These are phyloP conservation scores for Xylariaceae sp. DNA, from an alignment of 2,329 filamentous ascomycete genomes.

Conservation along the genomic window DNA sequence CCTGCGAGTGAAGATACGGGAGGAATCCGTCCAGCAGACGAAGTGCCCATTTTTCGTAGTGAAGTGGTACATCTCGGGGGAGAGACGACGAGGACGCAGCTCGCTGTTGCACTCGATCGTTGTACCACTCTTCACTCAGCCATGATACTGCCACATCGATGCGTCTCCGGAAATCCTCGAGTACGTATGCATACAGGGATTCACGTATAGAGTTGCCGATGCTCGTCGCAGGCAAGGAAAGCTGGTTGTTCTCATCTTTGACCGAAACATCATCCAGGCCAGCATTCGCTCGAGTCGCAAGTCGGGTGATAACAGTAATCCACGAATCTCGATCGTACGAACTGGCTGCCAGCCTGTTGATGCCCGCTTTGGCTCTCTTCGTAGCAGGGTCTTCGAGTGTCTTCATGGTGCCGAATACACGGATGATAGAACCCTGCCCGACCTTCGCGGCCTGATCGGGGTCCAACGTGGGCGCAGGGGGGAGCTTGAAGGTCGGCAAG, in stretches of 20 bases:
- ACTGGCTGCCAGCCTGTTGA: slow-evolving; percentile 77
- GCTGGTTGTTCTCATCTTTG: slow-evolving; percentile 48
- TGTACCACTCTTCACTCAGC: slow-evolving; percentile 98
- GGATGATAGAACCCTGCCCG: slow-evolving; percentile 64
- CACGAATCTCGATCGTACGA: slow-evolving; percentile 82
- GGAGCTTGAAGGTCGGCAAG: slow-evolving; percentile 73
- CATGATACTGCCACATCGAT: slow-evolving; percentile 88
- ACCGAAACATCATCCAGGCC: slow-evolving; percentile 56
- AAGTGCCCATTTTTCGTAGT: slow-evolving; percentile 75
- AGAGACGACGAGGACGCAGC: slow-evolving; percentile 33
- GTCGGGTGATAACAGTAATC: slow-evolving; percentile 77
- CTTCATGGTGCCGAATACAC: slow-evolving; percentile 72
- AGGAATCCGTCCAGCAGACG: slow-evolving; percentile 83
- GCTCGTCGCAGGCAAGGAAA: slow-evolving; percentile 15
- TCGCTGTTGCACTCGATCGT: slow-evolving; percentile 56
- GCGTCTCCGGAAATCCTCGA: slow-evolving; percentile 84
- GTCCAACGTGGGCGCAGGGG: slow-evolving; percentile 66
- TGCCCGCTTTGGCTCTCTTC: slow-evolving; percentile 61
- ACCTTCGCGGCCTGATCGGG: slow-evolving; percentile 64
- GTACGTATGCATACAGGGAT: slow-evolving; percentile 72
- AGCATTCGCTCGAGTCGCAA: slow-evolving; percentile 71
- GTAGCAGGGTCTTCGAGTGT: slow-evolving; percentile 59
- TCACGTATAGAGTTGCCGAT: slow-evolving; percentile 70
- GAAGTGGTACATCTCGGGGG: slow-evolving; percentile 41
- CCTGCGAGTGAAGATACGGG: slow-evolving; percentile 83